phyloP scores from a whole-genome alignment of 805 yeast genomes.

The Clavispora phyllophila region DNA sequence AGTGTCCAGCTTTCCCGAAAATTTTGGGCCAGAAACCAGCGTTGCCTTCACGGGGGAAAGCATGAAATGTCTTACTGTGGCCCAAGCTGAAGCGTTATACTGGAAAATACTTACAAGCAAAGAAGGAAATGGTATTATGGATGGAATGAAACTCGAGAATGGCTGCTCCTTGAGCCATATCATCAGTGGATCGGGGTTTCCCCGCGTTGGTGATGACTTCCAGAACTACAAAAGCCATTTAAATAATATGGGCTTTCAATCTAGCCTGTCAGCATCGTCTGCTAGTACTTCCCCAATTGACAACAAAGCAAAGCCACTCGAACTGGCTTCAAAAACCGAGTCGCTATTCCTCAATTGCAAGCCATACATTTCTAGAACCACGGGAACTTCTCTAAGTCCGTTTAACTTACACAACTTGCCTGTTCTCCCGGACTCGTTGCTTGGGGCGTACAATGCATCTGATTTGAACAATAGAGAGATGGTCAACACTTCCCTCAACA shows the following conservation, averaged over 20 bases:
- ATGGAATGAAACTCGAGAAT: conserved; percentile 26
- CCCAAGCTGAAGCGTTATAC: conserved; percentile 37
- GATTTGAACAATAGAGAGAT: conserved; percentile 42
- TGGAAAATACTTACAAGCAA: conserved; percentile 36
- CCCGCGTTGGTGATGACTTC: conserved; percentile 24
- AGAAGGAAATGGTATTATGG: conserved; percentile 4
- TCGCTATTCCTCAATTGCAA: conserved; percentile 15
- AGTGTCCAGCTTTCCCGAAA: conserved; percentile 10
- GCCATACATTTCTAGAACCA: neutral
- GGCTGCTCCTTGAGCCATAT: conserved; percentile 23
- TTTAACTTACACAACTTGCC: conserved; percentile 62
- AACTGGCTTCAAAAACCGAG: conserved; percentile 1
- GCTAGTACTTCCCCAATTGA: neutral
- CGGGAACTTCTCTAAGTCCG: conserved; percentile 24
- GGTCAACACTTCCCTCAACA: conserved; percentile 39
- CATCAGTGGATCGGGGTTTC: conserved; percentile 35
- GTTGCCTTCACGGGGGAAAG: neutral
- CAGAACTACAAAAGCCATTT: conserved; percentile 21
- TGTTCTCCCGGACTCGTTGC: conserved; percentile 42
- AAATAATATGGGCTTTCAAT: conserved; percentile 12
- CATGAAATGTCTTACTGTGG: conserved; percentile 8
- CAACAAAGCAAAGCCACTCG: neutral
- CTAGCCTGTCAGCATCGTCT: neutral
- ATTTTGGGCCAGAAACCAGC: neutral
- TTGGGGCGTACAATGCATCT: conserved; percentile 38